A percentile compares a stretch with the other conserved stretches of the same genome.
These are phyloP conservation scores for Leucocoprinus sp. DNA, from an alignment of 768 basidiomycete species.

Conservation along the genomic window DNA sequence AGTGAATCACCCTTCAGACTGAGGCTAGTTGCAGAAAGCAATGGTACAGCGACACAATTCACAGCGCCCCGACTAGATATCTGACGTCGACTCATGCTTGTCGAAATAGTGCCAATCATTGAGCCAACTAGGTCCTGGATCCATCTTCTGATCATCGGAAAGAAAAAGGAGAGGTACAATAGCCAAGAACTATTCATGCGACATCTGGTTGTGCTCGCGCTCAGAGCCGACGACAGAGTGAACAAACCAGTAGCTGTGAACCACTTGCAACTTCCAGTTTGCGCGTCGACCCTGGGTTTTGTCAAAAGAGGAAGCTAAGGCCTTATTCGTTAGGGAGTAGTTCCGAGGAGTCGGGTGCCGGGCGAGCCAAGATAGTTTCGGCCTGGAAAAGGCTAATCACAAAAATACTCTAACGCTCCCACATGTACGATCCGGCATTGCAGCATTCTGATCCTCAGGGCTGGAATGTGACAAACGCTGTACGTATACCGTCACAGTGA, in stretches of 20 bases:
- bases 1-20: not conserved
- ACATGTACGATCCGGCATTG: slow-evolving; percentile 22
- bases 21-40: too few relatives aligned
- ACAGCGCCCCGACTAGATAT: not conserved
- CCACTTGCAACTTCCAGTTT: slow-evolving; percentile 18
- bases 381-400: slow-evolving; percentile 21
- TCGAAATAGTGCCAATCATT: slow-evolving; percentile 4
- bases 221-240: slow-evolving; percentile 4
- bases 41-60: too few relatives aligned
- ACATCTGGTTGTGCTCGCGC: slow-evolving; percentile 2
- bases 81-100: not conserved
- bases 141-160: slow-evolving; percentile 8
- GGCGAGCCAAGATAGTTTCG: slow-evolving; percentile 21
- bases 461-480: slow-evolving; percentile 23
- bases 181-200: slow-evolving; percentile 2
- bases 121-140: not conserved
- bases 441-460: slow-evolving; percentile 32
- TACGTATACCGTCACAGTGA: slow-evolving; percentile 21
- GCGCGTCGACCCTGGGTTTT: slow-evolving; percentile 22
- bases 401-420: slow-evolving; percentile 25
- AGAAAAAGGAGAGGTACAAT: not conserved
- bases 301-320: slow-evolving; percentile 16
- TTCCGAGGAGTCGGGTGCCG: slow-evolving; percentile 26
- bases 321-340: slow-evolving; percentile 26
- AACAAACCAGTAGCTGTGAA: slow-evolving; percentile 2